Evolutionary conservation across 2,329 filamentous ascomycete genomes (phyloP).

Genomic region (Fusarium setosum): DNA sequence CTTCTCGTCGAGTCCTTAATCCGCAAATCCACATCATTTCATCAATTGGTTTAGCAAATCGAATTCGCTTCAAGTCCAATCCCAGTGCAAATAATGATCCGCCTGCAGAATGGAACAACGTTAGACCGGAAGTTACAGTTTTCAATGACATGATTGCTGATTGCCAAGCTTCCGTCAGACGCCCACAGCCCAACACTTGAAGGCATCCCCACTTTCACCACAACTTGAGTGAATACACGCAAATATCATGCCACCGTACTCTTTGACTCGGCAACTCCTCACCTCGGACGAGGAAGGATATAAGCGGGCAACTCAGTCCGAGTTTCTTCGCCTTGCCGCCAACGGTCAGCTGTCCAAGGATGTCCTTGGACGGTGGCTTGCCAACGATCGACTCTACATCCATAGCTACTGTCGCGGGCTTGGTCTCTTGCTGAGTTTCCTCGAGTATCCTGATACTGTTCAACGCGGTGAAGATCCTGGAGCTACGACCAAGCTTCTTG

Average conservation of each 20-base stretch:
- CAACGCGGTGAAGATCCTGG: constrained; percentile 19
- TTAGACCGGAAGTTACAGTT: constrained; percentile 25
- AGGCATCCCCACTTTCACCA: constrained; percentile 22
- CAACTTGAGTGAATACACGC: constrained; percentile 1
- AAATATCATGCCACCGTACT: constrained; percentile 32
- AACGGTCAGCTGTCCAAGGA: constrained; percentile 68
- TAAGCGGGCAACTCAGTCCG: constrained; percentile 69
- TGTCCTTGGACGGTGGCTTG: constrained; percentile 73
- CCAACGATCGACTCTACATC: constrained; percentile 78
- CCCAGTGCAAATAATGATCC: neutral
- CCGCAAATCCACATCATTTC: too few relatives aligned
- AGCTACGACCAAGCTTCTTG: constrained; percentile 66
- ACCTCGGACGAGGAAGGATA: constrained; percentile 58
- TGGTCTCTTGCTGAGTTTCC: constrained; percentile 71
- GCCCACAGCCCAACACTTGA: constrained; percentile 7
- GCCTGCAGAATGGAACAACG: constrained; percentile 31
- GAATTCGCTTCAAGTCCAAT: too few relatives aligned
- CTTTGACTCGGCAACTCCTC: constrained; percentile 69
- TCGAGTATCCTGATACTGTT: constrained; percentile 61
- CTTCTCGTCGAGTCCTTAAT: too few relatives aligned
- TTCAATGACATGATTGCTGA: constrained; percentile 32
- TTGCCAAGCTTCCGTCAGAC: constrained; percentile 15
- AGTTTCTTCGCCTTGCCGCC: constrained; percentile 74
- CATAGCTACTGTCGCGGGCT: constrained; percentile 77
- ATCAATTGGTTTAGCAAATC: too few relatives aligned